These are phyloP conservation scores for Cadophora gregata DNA, from an alignment of 2,329 filamentous ascomycete species.

Conservation along the genomic window DNA sequence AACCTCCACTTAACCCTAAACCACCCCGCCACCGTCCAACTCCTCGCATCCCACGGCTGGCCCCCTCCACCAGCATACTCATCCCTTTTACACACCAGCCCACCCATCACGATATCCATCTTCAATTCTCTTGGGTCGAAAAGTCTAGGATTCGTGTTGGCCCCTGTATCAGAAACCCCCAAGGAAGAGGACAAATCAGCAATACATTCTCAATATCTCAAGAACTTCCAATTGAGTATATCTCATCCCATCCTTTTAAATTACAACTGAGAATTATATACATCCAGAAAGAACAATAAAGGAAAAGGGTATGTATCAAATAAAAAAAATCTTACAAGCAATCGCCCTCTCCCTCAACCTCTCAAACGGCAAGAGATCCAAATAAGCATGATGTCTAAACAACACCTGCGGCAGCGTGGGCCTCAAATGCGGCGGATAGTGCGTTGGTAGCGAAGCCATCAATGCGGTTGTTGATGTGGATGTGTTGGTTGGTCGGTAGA, in stretches of 20 bases:
- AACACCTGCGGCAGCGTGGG: constrained; percentile 49
- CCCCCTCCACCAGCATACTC: constrained; percentile 15
- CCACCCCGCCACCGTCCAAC: constrained; percentile 40
- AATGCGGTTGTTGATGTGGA: background rate
- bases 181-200: background rate
- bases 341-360: constrained; percentile 44
- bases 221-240: too few relatives aligned
- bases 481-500: constrained; percentile 40
- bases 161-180: background rate
- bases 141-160: constrained; percentile 18
- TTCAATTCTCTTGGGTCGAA: constrained; percentile 48
- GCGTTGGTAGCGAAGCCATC: background rate
- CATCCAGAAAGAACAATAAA: too few relatives aligned
- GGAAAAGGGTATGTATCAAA: background rate
- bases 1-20: constrained; percentile 44
- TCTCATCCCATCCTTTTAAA: too few relatives aligned
- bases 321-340: constrained; percentile 16
- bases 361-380: constrained; percentile 48
- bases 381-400: constrained; percentile 46
- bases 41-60: constrained; percentile 46
- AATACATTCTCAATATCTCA: background rate
- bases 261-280: too few relatives aligned
- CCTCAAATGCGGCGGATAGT: constrained; percentile 43
- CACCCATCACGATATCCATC: constrained; percentile 45
- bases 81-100: constrained; percentile 19